Conservation (phyloP, 805 yeast species). For the Candida golubevii region DNA sequence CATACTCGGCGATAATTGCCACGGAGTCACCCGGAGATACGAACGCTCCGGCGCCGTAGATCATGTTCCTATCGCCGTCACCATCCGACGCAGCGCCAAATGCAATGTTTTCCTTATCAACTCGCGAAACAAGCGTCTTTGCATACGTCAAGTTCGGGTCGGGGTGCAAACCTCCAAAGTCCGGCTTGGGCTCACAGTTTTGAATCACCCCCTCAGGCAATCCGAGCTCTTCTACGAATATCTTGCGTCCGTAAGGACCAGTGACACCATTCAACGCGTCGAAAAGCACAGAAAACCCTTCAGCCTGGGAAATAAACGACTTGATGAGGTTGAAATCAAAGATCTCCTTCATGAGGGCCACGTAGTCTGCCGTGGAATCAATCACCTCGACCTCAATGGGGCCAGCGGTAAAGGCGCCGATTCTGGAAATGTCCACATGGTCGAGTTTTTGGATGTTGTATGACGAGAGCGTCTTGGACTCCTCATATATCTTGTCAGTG, state of each 20-base stretch:
- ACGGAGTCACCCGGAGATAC: constrained; percentile 99
- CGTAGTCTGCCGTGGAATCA: constrained; percentile 77
- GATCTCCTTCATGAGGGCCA: constrained; percentile 71
- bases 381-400: constrained; percentile 73
- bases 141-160: constrained; percentile 98
- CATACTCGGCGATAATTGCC: constrained; percentile 94
- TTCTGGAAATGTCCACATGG: constrained; percentile 52
- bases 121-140: constrained; percentile 74
- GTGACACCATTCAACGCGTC: constrained; percentile 95
- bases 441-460: constrained; percentile 66
- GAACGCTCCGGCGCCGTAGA: constrained; percentile 89
- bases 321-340: constrained; percentile 84
- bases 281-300: constrained; percentile 68
- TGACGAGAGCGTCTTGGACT: constrained; percentile 50
- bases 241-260: constrained; percentile 88
- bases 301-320: constrained; percentile 53
- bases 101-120: constrained; percentile 75
- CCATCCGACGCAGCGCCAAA: constrained; percentile 99
- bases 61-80: constrained; percentile 98
- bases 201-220: constrained; percentile 68
- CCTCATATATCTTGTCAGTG: constrained; percentile 79
- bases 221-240: constrained; percentile 82
- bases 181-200: constrained; percentile 75
- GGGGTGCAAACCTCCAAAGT: constrained; percentile 96
- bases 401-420: constrained; percentile 54